A percentile compares a stretch with the other conserved stretches of the same genome.
phyloP scores from a whole-genome alignment of 331 rosid genomes.

The Rosa hybrid region DNA sequence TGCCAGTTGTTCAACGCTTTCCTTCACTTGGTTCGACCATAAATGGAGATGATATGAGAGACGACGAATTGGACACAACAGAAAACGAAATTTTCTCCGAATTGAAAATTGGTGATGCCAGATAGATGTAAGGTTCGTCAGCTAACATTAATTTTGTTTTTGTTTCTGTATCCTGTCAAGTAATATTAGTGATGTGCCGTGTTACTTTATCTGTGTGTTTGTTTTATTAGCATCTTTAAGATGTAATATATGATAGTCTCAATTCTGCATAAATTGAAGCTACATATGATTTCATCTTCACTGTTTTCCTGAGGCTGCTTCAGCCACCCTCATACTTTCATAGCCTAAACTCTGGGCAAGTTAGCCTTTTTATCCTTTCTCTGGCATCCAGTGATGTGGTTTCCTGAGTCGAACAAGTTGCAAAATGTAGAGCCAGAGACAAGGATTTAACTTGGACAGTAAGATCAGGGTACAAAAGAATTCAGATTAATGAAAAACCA shows the following conservation, averaged over 20 bases:
- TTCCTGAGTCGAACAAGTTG: not conserved
- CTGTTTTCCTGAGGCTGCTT: not conserved
- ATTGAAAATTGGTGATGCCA: conserved; percentile 6
- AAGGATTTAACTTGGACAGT: not conserved
- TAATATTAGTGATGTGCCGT: not conserved
- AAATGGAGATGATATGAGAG: not conserved
- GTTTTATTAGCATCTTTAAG: not conserved
- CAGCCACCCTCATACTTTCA: not conserved
- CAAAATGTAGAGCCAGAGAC: not conserved
- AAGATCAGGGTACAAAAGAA: not conserved
- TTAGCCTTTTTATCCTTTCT: not conserved
- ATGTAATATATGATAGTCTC: not conserved
- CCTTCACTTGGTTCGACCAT: conserved; percentile 5
- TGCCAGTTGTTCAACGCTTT: not conserved
- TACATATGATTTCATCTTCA: not conserved
- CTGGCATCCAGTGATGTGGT: not conserved
- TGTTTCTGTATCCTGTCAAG: not conserved
- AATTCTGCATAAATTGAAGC: not conserved
- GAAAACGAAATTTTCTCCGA: conserved; percentile 6
- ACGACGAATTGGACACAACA: not conserved
- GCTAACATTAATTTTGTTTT: not conserved
- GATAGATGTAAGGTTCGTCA: not conserved
- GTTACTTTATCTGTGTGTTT: not conserved
- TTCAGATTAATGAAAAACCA: not conserved
- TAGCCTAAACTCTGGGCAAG: not conserved